Percentiles rank a stretch among this genome's conserved stretches.
Conservation (phyloP, 169 alveolate species). For the Blepharisma undulans region DNA sequence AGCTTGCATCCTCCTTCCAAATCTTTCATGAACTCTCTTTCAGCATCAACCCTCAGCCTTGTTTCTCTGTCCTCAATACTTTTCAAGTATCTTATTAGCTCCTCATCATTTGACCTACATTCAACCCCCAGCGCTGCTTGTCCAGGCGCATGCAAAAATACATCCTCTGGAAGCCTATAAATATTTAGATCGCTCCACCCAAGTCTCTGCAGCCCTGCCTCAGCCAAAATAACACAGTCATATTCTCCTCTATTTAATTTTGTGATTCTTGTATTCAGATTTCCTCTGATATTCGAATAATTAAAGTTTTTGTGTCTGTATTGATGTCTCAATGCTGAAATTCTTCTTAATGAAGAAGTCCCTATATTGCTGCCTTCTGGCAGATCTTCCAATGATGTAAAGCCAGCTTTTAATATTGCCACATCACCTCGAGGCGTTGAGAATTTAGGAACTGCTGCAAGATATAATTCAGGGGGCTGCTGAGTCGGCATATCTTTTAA, state of each 20-base stretch:
- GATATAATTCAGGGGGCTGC: conserved; percentile 20
- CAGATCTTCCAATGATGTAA: conserved; percentile 35
- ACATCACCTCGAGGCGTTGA: conserved; percentile 61
- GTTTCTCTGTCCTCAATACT: conserved; percentile 52
- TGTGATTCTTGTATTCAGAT: conserved; percentile 57
- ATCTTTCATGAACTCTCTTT: conserved; percentile 55
- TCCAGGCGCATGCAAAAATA: conserved; percentile 66
- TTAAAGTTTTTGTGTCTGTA: conserved; percentile 46
- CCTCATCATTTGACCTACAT: conserved; percentile 56
- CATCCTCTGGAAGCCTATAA: conserved; percentile 43
- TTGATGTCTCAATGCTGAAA: conserved; percentile 41
- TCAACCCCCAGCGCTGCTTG: conserved; percentile 69
- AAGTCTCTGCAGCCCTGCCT: conserved; percentile 45
- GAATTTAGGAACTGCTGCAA: conserved; percentile 62
- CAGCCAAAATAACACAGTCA: conserved; percentile 30
- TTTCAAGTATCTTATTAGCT: conserved; percentile 18
- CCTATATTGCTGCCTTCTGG: conserved; percentile 64
- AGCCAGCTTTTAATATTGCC: conserved; percentile 42
- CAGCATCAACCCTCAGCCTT: conserved; percentile 54
- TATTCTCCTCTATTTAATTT: conserved; percentile 37
- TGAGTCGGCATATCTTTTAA: conserved; percentile 71
- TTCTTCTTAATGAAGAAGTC: conserved; percentile 64
- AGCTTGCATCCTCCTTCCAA: conserved; percentile 77
- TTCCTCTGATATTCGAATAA: conserved; percentile 59
- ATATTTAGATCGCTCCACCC: conserved; percentile 48